Conservation (phyloP, 2,329 filamentous ascomycete genomes). For the Paraphoma chrysanthemicola region DNA sequence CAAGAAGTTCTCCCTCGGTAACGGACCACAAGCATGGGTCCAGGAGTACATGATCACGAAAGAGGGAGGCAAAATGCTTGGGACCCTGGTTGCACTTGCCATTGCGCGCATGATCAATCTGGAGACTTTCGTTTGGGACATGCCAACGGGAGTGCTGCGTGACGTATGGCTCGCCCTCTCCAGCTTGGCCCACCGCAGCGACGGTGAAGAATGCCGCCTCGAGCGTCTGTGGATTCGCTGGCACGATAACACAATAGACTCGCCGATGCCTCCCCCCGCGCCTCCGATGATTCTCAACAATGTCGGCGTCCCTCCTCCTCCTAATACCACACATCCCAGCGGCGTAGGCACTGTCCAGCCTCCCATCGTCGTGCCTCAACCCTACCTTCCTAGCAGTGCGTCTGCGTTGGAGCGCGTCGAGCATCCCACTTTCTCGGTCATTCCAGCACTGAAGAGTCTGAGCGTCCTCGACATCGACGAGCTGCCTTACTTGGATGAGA, state of each 20-base stretch:
- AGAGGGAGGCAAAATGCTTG: constrained; percentile 88
- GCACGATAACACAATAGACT: constrained; percentile 73
- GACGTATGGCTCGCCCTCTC: constrained; percentile 83
- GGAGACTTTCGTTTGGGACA: constrained; percentile 86
- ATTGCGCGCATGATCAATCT: constrained; percentile 83
- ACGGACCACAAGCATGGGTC: constrained; percentile 79
- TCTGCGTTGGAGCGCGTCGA: constrained; percentile 65
- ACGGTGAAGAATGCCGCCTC: constrained; percentile 69
- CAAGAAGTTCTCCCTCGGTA: constrained; percentile 83
- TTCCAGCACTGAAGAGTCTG: constrained; percentile 76
- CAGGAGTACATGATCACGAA: constrained; percentile 82
- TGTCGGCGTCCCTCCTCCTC: constrained; percentile 47
- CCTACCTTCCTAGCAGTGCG: constrained; percentile 31
- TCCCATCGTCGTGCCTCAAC: constrained; percentile 40
- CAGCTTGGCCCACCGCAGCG: constrained; percentile 68
- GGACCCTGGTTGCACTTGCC: constrained; percentile 78
- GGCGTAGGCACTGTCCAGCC: constrained; percentile 40
- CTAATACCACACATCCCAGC: constrained; percentile 46
- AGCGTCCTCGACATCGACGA: constrained; percentile 84
- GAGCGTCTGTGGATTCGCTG: constrained; percentile 81
- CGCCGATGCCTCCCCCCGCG: constrained; percentile 42
- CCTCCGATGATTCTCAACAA: constrained; percentile 48
- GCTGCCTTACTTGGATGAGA: constrained; percentile 81
- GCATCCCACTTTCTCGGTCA: constrained; percentile 79
- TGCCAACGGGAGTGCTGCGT: constrained; percentile 82